Evolutionary conservation across 768 basidiomycete species (phyloP), one percentile per base, ranked within the genome.

Genomic region (Kwoniella sp.): DNA sequence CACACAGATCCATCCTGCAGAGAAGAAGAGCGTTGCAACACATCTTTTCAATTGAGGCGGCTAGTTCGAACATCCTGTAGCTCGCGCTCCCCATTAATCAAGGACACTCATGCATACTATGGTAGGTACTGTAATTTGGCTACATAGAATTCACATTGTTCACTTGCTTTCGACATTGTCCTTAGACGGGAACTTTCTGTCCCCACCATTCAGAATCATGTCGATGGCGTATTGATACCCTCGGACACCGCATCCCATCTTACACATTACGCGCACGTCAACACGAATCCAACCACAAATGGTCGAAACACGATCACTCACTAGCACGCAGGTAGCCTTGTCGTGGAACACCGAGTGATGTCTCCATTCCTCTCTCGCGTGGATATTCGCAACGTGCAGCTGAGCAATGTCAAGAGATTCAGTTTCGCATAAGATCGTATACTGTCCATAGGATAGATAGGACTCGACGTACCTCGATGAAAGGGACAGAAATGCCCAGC

Each of bases 341-440:
- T 74, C 72, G 8, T 68, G 68, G 55, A 74, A 59, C 40, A 66
- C 68, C 17, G 68, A 69, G 21, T 74, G 67, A 57, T 74, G 72
- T 49, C 72, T 40, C 60, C 70, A 74, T 25, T 66, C 50, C 50
- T 74, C 72, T 40, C 72, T 40, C 10, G 69, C 68, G 50, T 74
- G 72, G 29, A 69, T 64, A 48, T 74, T 74, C 30, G 67, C 64
- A 27, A 71, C 60, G 49, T 74, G 72, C n/a, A 67, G 56, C 65
- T 67, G 58, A 3, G 9, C 9, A 37, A 10, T 10, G 27, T 26
- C n/a, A 10, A 26, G 25, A 37, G 6, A 17, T 33, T 19, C 47
- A 22, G 29, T 9, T 6, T 33, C 33, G 33, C 46, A 49, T n/a
- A n/a, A 54, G 15, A 25, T 22, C n/a, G n/a, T 58, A 19, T 6